phyloP scores from a whole-genome alignment of 148 eudicot genomes.

The Limonium bicolor region DNA sequence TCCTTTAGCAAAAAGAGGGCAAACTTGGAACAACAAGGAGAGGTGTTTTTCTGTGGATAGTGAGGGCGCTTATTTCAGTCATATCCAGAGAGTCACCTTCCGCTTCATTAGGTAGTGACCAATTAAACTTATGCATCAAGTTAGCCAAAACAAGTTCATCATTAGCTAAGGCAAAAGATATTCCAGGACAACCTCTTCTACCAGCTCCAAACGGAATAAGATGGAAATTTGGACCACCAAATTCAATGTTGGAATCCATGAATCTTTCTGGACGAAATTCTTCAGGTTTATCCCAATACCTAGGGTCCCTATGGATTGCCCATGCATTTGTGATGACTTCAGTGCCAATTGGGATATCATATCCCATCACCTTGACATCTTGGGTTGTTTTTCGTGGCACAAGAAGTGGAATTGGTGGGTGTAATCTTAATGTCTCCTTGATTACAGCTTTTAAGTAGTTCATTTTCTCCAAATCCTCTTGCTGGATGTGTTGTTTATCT shows the following conservation, averaged over 20 bases:
- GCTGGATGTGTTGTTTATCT: neutral
- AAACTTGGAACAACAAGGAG: constrained; percentile 25
- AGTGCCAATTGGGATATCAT: neutral
- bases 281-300: constrained; percentile 1
- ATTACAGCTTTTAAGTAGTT: constrained; percentile 15
- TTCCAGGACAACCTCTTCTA: constrained; percentile 2
- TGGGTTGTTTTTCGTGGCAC: constrained; percentile 2
- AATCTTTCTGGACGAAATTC: constrained; percentile 3
- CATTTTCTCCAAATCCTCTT: constrained; percentile 3
- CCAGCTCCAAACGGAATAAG: constrained; percentile 5
- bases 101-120: constrained; percentile 1
- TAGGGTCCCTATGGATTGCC: constrained; percentile 1
- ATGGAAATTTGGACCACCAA: neutral
- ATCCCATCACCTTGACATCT: constrained; percentile 5
- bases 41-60: constrained; percentile 17
- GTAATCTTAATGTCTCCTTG: constrained; percentile 14
- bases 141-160: constrained; percentile 7
- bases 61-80: constrained; percentile 17
- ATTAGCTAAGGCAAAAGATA: neutral
- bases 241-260: constrained; percentile 1
- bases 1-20: too few relatives aligned
- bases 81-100: constrained; percentile 15
- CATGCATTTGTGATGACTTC: constrained; percentile 2
- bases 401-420: constrained; percentile 13
- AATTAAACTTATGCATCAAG: constrained; percentile 5